Evolutionary conservation across 208 protist species (phyloP).

Genomic region (Porcisia deanei): DNA sequence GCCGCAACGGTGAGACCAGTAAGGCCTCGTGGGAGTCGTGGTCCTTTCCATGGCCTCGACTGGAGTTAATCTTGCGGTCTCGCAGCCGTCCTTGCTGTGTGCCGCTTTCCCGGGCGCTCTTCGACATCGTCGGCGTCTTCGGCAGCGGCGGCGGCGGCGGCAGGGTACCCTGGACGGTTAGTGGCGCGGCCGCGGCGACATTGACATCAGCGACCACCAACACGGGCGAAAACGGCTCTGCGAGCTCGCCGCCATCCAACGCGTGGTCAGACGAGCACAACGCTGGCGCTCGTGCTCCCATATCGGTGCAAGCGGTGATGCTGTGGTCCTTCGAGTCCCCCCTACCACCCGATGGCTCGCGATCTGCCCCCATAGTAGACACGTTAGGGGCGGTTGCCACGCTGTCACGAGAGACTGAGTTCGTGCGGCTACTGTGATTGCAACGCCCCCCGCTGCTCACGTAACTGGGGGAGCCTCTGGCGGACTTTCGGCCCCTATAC

Average conservation of each 20-base stretch:
- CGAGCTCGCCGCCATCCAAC: constrained; percentile 18
- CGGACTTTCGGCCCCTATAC: not conserved
- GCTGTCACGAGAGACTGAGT: not conserved
- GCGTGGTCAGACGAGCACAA: constrained; percentile 5
- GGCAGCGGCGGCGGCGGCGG: not conserved
- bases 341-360: not conserved
- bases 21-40: not conserved
- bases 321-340: not conserved
- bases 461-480: not conserved
- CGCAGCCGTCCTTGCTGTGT: not conserved
- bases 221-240: constrained; percentile 16
- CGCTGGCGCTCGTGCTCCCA: not conserved
- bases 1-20: not conserved
- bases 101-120: not conserved
- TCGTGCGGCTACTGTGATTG: not conserved
- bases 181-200: not conserved
- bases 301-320: not conserved
- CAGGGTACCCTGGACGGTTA: not conserved
- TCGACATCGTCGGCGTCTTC: not conserved
- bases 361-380: not conserved
- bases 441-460: not conserved
- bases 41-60: not conserved
- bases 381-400: not conserved
- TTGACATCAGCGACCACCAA: not conserved
- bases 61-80: not conserved